Conservation (phyloP, 148 eudicot species). For the Mesembryanthemum crystallinum region DNA sequence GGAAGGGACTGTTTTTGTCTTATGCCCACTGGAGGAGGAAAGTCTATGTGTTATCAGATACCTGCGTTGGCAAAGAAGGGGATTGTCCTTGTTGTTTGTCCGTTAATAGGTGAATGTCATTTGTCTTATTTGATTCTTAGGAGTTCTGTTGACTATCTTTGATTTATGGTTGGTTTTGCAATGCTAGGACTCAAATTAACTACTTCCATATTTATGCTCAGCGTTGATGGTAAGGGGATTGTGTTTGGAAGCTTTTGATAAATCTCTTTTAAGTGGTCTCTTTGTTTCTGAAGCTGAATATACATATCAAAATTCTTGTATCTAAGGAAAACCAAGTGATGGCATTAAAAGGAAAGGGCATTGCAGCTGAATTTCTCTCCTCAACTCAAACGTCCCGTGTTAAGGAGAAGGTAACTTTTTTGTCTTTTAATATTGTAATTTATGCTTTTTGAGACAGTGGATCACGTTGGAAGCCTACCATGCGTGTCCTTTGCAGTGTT, state of each 20-base stretch:
- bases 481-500: neutral
- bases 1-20: slow-evolving; percentile 96
- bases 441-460: slow-evolving; percentile 4
- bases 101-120: slow-evolving; percentile 76
- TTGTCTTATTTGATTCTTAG: slow-evolving; percentile 32
- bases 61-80: slow-evolving; percentile 79
- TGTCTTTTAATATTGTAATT: neutral
- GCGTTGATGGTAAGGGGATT: slow-evolving; percentile 37
- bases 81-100: slow-evolving; percentile 92
- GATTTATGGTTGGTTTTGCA: slow-evolving; percentile 39
- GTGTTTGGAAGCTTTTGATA: neutral
- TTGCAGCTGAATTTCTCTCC: slow-evolving; percentile 86
- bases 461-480: slow-evolving; percentile 8
- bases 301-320: slow-evolving; percentile 2
- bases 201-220: slow-evolving; percentile 27
- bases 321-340: slow-evolving; percentile 94
- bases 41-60: slow-evolving; percentile 91
- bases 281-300: neutral
- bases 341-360: slow-evolving; percentile 72
- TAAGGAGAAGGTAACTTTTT: slow-evolving; percentile 59
- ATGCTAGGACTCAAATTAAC: slow-evolving; percentile 41
- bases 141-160: slow-evolving; percentile 32
- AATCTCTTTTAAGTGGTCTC: neutral
- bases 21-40: slow-evolving; percentile 99
- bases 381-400: slow-evolving; percentile 75